Evolutionary conservation across 2,329 filamentous ascomycete species (phyloP).

Genomic region (Pseudocercospora crystallina): DNA sequence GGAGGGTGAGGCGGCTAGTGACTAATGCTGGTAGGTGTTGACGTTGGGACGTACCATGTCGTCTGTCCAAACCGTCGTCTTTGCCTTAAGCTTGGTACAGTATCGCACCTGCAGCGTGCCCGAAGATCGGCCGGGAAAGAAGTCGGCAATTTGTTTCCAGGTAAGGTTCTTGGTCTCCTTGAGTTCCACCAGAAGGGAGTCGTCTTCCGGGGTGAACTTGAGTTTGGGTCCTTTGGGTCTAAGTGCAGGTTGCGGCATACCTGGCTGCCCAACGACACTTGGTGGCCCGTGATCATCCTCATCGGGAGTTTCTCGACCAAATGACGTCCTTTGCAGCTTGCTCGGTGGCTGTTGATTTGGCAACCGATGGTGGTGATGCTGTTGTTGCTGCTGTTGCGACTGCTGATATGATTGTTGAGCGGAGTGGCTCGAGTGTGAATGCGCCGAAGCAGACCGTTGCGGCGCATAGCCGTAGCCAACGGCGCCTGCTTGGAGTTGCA

Average conservation of each 20-base stretch:
- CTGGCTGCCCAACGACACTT: conserved; percentile 81
- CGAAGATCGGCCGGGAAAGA: conserved; percentile 87
- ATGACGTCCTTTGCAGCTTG: conserved; percentile 59
- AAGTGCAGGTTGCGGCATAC: conserved; percentile 81
- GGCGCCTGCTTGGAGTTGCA: conserved; percentile 23
- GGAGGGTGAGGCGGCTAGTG: not conserved
- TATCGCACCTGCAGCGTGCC: conserved; percentile 92
- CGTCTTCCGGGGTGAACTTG: conserved; percentile 91
- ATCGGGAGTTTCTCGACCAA: conserved; percentile 22
- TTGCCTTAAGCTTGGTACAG: conserved; percentile 91
- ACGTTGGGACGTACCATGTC: conserved; percentile 65
- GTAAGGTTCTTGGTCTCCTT: conserved; percentile 94
- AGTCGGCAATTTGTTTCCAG: conserved; percentile 97
- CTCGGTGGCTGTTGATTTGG: conserved; percentile 70
- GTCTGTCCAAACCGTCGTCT: conserved; percentile 89
- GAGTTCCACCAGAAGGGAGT: conserved; percentile 80
- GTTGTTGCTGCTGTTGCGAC: conserved; percentile 52
- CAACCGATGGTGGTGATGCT: conserved; percentile 77
- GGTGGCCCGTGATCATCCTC: conserved; percentile 60
- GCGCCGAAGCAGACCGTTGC: conserved; percentile 25
- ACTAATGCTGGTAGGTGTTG: not conserved
- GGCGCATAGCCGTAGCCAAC: conserved; percentile 24
- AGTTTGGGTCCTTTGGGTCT: conserved; percentile 83
- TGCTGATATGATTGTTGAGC: conserved; percentile 19
- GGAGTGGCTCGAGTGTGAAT: conserved; percentile 22